A percentile compares a stretch with the other conserved stretches of the same genome.
These are phyloP conservation scores for Gaeumannomyces tritici DNA, from an alignment of 2,329 filamentous ascomycete genomes.

Conservation along the genomic window DNA sequence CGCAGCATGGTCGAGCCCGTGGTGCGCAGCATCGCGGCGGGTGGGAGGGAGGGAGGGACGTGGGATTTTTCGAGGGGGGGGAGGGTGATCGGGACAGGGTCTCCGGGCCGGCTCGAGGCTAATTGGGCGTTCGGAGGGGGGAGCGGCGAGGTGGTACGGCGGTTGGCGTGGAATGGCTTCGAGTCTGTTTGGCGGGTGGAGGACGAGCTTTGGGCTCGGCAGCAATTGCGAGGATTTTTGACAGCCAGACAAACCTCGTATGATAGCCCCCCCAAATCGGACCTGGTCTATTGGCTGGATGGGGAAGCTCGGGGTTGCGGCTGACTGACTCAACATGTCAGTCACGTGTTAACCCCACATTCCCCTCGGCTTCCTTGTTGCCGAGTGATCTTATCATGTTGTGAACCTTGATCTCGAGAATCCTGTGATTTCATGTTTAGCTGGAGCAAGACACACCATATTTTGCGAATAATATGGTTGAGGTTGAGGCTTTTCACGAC, in stretches of 20 bases:
- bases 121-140: constrained; percentile 10
- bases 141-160: neutral
- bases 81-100: constrained; percentile 6
- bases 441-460: neutral
- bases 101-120: constrained; percentile 14
- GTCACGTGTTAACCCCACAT: neutral
- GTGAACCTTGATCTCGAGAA: neutral
- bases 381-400: neutral
- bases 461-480: neutral
- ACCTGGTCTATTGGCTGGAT: constrained; percentile 1
- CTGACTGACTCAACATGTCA: neutral
- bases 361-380: neutral
- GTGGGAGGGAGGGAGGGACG: neutral
- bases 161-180: neutral
- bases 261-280: constrained; percentile 4
- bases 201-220: neutral
- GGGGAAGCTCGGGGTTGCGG: constrained; percentile 2
- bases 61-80: neutral
- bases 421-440: neutral
- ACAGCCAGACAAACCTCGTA: constrained; percentile 2
- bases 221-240: constrained; percentile 3
- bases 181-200: neutral
- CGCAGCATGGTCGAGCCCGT: constrained; percentile 43
- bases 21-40: constrained; percentile 45
- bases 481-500: neutral